Evolutionary conservation across 2,329 filamentous ascomycete genomes (phyloP), one percentile per base, ranked within the genome.

Genomic region (Ascosphaera apis): DNA sequence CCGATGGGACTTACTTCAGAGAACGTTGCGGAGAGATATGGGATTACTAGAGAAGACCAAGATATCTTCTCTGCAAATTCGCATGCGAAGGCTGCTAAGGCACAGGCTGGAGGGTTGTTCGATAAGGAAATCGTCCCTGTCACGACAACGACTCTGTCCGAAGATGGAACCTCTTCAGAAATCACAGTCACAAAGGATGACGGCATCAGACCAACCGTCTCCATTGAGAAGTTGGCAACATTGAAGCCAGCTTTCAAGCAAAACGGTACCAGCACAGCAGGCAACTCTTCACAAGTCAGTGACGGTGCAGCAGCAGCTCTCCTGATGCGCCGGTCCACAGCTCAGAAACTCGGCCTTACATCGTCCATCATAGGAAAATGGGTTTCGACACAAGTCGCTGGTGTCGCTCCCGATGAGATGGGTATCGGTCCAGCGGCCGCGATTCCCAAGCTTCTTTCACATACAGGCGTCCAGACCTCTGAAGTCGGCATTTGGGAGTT

Each of bases 401-500:
- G 86, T 9, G 91, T 81, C 51, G 65, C 63, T 36, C 84, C 86
- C 0, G 82, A 91, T 49, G 83, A 92, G 65, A 93, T 95, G 86
- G 84, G 86, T 28, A 65, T 93, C 39, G 84, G 86, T 0, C 84
- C 86, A 0, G 81, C 82, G 0, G 50, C 91, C 18, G 84, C 81
- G 0, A 86, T 93, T 36, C 84, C 84, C 4, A 78, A 76, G 51
- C 63, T 92, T 15, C 63, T 93, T n/a, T 53, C 61, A 13, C 68
- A 70, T 41, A 67, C 76, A 1, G 80, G 74, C 1, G 53, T 93
- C 11, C 50, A 57, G 31, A 73, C 61, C 9, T 61, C 63, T 2
- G 81, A 93, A 39, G 69, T 95, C 0, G 67, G 75, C 25, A 62
- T 88, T 7, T 93, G 83, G 83, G 84, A 93, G 62, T 77, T 93